These are phyloP conservation scores for Agrostemma githago DNA, from an alignment of 148 eudicot genomes.

Conservation along the genomic window DNA sequence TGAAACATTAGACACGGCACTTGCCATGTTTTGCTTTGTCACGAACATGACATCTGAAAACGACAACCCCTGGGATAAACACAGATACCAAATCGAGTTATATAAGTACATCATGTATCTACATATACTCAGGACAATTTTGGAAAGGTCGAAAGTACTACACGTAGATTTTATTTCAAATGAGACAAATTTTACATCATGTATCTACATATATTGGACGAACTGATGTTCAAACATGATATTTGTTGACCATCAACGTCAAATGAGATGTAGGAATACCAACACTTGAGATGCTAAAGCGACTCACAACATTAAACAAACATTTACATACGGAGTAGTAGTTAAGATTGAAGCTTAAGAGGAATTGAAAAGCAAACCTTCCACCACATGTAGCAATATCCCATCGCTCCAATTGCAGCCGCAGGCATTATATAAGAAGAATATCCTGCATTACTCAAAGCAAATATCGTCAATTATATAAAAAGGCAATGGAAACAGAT, in stretches of 20 bases:
- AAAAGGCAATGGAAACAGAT: not conserved
- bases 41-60: constrained; percentile 93
- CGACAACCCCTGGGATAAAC: constrained; percentile 63
- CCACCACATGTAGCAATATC: constrained; percentile 98
- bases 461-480: not conserved
- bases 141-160: not conserved
- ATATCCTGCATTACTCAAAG: constrained; percentile 39
- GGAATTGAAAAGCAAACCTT: constrained; percentile 48
- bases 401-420: constrained; percentile 92
- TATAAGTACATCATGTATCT: not conserved
- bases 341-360: not conserved
- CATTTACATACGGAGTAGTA: not conserved
- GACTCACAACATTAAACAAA: not conserved
- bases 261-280: not conserved
- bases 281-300: not conserved
- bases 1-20: constrained; percentile 77
- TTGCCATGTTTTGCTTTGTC: constrained; percentile 92
- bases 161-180: not conserved
- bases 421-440: constrained; percentile 85
- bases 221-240: too few species aligned
- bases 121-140: too few species aligned
- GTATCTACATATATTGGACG: not conserved
- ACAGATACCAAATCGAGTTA: not conserved
- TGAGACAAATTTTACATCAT: not conserved
- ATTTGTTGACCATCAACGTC: too few species aligned